phyloP scores from a whole-genome alignment of 176 grass and related monocot species.

The Phragmites australis region DNA sequence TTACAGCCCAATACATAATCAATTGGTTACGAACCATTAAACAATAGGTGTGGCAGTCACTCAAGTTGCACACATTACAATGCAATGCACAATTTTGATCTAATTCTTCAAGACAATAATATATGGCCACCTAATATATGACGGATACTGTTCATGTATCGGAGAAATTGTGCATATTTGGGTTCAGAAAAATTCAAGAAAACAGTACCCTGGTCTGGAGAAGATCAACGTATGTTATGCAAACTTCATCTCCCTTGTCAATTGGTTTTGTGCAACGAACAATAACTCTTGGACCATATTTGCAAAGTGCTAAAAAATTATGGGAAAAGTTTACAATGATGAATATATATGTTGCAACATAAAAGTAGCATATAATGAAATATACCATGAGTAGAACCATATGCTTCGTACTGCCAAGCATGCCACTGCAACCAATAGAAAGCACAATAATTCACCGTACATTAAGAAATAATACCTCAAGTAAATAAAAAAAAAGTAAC shows the following conservation, averaged over 20 bases:
- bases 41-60: neutral
- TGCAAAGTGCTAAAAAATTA: slow-evolving; percentile 46
- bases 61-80: slow-evolving; percentile 3
- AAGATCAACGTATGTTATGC: slow-evolving; percentile 79
- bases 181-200: slow-evolving; percentile 24
- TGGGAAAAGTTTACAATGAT: neutral
- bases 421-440: slow-evolving; percentile 60
- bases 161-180: neutral
- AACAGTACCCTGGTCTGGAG: slow-evolving; percentile 72
- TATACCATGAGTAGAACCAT: slow-evolving; percentile 47
- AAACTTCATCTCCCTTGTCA: slow-evolving; percentile 73
- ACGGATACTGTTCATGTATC: neutral
- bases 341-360: neutral
- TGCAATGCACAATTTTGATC: neutral
- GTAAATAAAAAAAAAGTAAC: neutral
- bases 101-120: slow-evolving; percentile 20
- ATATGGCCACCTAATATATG: neutral
- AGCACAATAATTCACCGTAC: slow-evolving; percentile 2
- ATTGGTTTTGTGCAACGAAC: slow-evolving; percentile 77
- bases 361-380: slow-evolving; percentile 32
- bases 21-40: no score
- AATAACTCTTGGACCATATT: slow-evolving; percentile 68
- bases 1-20: neutral
- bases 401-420: slow-evolving; percentile 39
- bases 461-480: neutral